Percentiles rank a stretch among this genome's conserved stretches.
Conservation (phyloP, 345 rosid species). For the Ceriops decandra region DNA sequence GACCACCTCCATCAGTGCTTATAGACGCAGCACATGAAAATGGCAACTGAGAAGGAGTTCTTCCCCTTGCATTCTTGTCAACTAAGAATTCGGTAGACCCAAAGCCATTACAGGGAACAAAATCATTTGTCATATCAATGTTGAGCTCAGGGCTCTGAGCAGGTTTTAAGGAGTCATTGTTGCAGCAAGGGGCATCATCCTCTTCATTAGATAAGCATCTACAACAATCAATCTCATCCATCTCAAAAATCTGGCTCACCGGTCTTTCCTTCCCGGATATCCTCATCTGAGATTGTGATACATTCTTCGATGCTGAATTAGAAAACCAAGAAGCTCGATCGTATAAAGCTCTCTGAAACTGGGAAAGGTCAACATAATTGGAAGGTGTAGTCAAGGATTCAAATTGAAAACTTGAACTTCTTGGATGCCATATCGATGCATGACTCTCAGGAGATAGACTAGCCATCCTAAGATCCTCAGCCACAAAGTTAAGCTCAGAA, state of each 20-base stretch:
- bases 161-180: constrained; percentile 20
- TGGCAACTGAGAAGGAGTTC: constrained; percentile 22
- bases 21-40: constrained; percentile 66
- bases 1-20: constrained; percentile 61
- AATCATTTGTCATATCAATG: constrained; percentile 16
- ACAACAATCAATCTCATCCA: constrained; percentile 65
- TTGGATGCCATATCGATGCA: constrained; percentile 40
- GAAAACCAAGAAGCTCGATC: constrained; percentile 43
- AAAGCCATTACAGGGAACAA: constrained; percentile 10
- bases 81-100: constrained; percentile 18
- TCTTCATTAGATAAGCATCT: constrained; percentile 65
- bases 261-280: constrained; percentile 70
- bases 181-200: constrained; percentile 31
- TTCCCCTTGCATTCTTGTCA: constrained; percentile 25
- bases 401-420: constrained; percentile 52
- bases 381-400: constrained; percentile 47
- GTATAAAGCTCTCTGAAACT: constrained; percentile 48
- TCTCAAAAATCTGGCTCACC: constrained; percentile 49
- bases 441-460: constrained; percentile 46
- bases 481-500: constrained; percentile 35
- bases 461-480: constrained; percentile 33
- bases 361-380: constrained; percentile 52
- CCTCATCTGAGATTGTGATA: constrained; percentile 49
- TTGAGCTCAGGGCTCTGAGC: constrained; percentile 22
- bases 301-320: constrained; percentile 36